Evolutionary conservation across 768 basidiomycete species (phyloP), one percentile per base, ranked within the genome.

Genomic region (Trametes maxima): DNA sequence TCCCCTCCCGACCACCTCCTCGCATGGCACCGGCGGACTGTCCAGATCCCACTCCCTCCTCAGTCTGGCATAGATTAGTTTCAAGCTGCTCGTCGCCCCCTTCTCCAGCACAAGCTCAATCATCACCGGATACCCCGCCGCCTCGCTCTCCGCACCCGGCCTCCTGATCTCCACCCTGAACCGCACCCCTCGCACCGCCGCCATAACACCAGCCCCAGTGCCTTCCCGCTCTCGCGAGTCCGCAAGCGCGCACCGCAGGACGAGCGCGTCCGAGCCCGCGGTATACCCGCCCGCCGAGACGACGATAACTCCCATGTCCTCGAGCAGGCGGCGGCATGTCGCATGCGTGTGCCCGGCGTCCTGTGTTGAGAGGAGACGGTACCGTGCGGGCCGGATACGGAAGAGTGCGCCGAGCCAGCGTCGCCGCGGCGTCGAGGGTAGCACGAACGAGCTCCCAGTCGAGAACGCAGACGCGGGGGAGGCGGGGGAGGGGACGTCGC

Each of bases 331-430:
- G 60, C 86, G 82, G 73, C 92, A 91, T 68, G 90, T 87, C 65
- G 85, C 84, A 50, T 89, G 79, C 6, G 94, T 90, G 42, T 81
- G 85, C 63, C 85, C 79, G 12, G 80, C 73, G 60, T 87, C 85
- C 57, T 82, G 79, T 14, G 79, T 73, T 4, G 89, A 92, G 44
- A 84, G 73, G 12, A 95, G 77, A 24, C 71, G 69, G 67, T 84
- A 85, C 33, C 75, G 79, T 33, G 84, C 77, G 0, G 91, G 86
- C 68, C 89, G 92, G 77, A 93, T 88, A 71, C 85, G 90, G 82
- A 98, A 95, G 43, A 97, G 82, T 68, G 87, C 90, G 45, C 86
- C 86, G 63, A 99, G 84, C 96, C 95, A 98, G 52, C 67, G 67
- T 40, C 69, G 66, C 48, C 66, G 68, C 11, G 72, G 72, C 81